Conservation (phyloP, 176 grass and related monocot species). For the Aechmea fasciata region DNA sequence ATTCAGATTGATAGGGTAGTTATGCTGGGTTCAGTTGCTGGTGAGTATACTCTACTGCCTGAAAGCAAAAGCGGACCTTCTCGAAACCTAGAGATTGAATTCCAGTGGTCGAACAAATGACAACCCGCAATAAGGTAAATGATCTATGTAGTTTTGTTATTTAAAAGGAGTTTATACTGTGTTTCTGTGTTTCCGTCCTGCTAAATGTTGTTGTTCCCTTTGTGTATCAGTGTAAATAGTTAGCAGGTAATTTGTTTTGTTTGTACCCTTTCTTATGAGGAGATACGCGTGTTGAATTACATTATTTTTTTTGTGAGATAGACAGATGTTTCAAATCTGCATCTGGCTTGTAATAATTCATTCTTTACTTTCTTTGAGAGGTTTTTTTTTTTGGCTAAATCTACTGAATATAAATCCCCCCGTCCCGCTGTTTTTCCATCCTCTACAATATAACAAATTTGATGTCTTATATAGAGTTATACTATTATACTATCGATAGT, state of each 20-base stretch:
- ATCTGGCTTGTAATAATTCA: constrained; percentile 40
- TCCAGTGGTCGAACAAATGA: constrained; percentile 99
- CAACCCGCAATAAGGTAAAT: constrained; percentile 22
- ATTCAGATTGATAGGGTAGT: constrained; percentile 97
- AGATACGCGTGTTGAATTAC: too few species aligned
- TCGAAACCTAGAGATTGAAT: constrained; percentile 96
- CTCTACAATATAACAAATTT: too few species aligned
- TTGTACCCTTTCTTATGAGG: constrained; percentile 18
- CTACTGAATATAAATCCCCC: constrained; percentile 8
- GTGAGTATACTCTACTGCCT: constrained; percentile 84
- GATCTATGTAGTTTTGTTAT: constrained; percentile 30
- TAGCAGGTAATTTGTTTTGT: constrained; percentile 35
- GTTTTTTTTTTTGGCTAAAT: constrained; percentile 31
- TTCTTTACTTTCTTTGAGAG: constrained; percentile 29
- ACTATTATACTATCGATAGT: too few species aligned
- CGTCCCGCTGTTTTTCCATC: too few species aligned
- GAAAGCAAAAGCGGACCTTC: constrained; percentile 92
- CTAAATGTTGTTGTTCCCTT: constrained; percentile 26
- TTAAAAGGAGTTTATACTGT: constrained; percentile 30
- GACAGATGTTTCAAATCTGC: constrained; percentile 34
- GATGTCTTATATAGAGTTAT: too few species aligned
- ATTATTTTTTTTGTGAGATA: constrained; percentile 5
- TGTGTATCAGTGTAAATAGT: constrained; percentile 68
- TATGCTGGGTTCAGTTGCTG: constrained; percentile 92
- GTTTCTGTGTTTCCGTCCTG: constrained; percentile 31